A percentile compares a stretch with the other conserved stretches of the same genome.
phyloP scores from a whole-genome alignment of 2,329 filamentous ascomycete genomes.

The Cadophora luteo-olivacea region DNA sequence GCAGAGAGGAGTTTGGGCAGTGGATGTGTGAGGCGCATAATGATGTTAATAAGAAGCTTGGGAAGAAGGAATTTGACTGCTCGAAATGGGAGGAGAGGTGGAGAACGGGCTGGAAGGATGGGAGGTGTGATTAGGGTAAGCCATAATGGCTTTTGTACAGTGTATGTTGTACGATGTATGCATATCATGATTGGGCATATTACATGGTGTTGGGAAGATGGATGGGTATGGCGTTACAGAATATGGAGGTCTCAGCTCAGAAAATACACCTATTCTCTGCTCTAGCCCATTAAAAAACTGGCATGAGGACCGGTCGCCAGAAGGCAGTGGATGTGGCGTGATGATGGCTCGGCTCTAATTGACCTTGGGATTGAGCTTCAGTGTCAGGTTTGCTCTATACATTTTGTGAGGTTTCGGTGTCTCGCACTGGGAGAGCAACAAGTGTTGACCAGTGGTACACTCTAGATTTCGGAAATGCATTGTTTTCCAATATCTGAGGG shows the following conservation, averaged over 20 bases:
- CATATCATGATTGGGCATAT: background rate
- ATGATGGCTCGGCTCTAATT: no score
- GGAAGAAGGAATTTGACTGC: slow-evolving; percentile 92
- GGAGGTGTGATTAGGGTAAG: slow-evolving; percentile 58
- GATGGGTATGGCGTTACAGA: background rate
- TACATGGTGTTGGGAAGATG: slow-evolving; percentile 6
- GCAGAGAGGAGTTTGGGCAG: slow-evolving; percentile 73
- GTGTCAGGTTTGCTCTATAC: no score
- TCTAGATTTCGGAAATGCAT: no score
- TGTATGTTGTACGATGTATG: background rate
- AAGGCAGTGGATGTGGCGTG: no score
- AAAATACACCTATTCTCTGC: background rate
- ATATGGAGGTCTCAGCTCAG: slow-evolving; percentile 11
- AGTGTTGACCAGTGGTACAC: no score
- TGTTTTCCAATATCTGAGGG: no score
- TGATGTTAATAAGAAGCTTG: slow-evolving; percentile 86
- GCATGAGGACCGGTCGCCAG: no score
- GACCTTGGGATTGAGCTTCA: no score
- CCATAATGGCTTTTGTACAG: background rate
- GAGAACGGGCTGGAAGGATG: slow-evolving; percentile 85
- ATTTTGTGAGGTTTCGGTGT: no score
- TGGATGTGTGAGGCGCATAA: slow-evolving; percentile 91
- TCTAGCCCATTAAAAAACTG: background rate
- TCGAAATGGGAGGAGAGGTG: slow-evolving; percentile 90
- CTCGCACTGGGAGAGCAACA: no score